Base-by-base conservation (phyloP, 2,329 filamentous ascomycete species). In the Parastagonospora avenae region DNA sequence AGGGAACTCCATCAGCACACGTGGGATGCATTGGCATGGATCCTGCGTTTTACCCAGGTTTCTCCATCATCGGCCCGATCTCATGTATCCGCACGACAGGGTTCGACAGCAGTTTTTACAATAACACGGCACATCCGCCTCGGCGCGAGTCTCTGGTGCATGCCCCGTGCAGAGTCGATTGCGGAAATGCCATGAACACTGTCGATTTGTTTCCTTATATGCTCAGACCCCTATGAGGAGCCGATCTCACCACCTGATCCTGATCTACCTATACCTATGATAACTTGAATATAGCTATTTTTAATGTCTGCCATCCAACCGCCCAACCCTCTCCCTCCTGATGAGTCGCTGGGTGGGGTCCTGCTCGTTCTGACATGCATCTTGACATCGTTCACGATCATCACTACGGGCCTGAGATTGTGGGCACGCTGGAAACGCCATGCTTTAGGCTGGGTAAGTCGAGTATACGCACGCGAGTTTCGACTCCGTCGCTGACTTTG, bases 351-450 rank as follows among this genome's bases (percentile, higher is more conserved):
- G 58, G 73, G 71, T 1, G 67, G 70, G 16, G 48, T 62, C 2
- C 53, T 76, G 7, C 42, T 76, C 3, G 63, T 61, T 15, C 45
- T 75, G 10, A 73, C 73, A 8, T 63, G 63, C 16, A 55, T 64
- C n/a, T 60, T 76, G 39, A 63, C 73, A 14, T 50, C 58, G 27
- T 59, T 76, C 24, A 64, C 69, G 36, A 50, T 73, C 50, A 45
- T 67, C 52, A 72, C 72, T 3, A 74, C 71, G 11, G 37, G 46
- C 14, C 46, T 76, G 6, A 66, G 73, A 28, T 46, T 72, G 8
- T 73, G 63, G 52, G 71, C 72, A 7, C 62, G 73, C 7, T 60
- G 52, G 10, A 49, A 51, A 14, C 60, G 67, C n/a, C 64, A 61
- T 14, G 65, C 59, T 2, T 32, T 73, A 4, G 69, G 72, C 30